These are phyloP conservation scores for Pleodorina starrii DNA, from an alignment of 139 green algal species.

Conservation along the genomic window DNA sequence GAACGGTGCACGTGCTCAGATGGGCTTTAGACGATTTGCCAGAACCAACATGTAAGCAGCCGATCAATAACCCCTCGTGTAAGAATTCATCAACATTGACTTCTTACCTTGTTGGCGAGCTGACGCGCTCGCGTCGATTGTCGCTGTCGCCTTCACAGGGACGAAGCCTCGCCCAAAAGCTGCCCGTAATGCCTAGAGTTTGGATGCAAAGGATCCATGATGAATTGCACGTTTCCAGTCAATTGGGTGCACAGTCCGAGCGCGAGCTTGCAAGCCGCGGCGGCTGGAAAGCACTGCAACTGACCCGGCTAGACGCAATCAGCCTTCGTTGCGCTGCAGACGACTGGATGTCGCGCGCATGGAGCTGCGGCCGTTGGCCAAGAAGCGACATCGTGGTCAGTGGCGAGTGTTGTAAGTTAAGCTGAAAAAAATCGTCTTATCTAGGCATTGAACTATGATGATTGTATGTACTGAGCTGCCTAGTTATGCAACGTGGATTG, in stretches of 20 bases:
- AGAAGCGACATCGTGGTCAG: conserved; percentile 9
- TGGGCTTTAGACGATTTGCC: background rate
- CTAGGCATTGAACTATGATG: too few species aligned
- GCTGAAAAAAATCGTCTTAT: background rate
- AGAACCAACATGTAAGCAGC: background rate
- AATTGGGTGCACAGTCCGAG: background rate
- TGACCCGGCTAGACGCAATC: background rate
- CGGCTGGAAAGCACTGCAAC: conserved; percentile 2
- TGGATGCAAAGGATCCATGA: background rate
- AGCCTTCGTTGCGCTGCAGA: background rate
- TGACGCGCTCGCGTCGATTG: background rate
- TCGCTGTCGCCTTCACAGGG: conserved; percentile 11
- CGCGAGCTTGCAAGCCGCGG: background rate
- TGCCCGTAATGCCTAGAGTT: background rate
- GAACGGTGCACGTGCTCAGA: background rate
- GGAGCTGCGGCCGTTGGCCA: conserved; percentile 8
- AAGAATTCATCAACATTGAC: background rate
- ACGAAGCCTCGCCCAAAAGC: background rate
- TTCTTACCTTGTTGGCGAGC: background rate
- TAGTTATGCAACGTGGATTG: too few species aligned
- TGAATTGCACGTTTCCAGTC: background rate
- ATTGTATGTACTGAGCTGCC: too few species aligned
- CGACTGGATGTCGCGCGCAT: background rate
- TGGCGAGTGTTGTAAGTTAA: background rate
- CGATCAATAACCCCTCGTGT: background rate